A percentile compares a stretch with the other conserved stretches of the same genome.
Evolutionary conservation across 148 eudicot species (phyloP).

Genomic region (Nyssa sinensis): DNA sequence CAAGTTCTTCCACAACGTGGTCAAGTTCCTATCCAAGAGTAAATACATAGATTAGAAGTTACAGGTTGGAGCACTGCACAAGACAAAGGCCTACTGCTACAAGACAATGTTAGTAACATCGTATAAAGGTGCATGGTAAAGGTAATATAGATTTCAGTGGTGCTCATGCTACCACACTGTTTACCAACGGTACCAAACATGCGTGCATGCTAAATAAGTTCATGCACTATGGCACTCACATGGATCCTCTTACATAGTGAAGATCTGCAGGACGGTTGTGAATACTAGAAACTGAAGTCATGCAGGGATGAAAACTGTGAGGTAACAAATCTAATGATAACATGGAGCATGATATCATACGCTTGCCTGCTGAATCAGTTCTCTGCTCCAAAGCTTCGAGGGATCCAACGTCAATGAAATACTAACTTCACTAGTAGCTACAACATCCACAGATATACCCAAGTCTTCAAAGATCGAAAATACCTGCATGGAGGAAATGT

Average conservation of each 20-base stretch:
- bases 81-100: neutral
- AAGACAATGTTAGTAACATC: neutral
- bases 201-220: too few relatives aligned
- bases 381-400: slow-evolving; percentile 98
- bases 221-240: too few relatives aligned
- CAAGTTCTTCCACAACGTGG: slow-evolving; percentile 79
- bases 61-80: slow-evolving; percentile 2
- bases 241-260: too few relatives aligned
- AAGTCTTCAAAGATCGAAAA: slow-evolving; percentile 85
- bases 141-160: too few relatives aligned
- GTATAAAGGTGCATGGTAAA: neutral
- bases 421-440: slow-evolving; percentile 99
- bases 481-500: slow-evolving; percentile 48
- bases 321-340: slow-evolving; percentile 4
- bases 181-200: too few relatives aligned
- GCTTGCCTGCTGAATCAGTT: slow-evolving; percentile 97
- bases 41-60: neutral
- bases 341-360: slow-evolving; percentile 34
- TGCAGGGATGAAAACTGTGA: too few relatives aligned
- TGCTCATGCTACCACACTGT: too few relatives aligned
- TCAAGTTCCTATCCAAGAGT: slow-evolving; percentile 68
- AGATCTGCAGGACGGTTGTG: neutral
- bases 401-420: slow-evolving; percentile 94
- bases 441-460: slow-evolving; percentile 97
- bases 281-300: too few relatives aligned